Percentiles rank a stretch among this genome's conserved stretches.
Conservation (phyloP, 2,329 filamentous ascomycete genomes). For the Neopestalotiopsis sp. region DNA sequence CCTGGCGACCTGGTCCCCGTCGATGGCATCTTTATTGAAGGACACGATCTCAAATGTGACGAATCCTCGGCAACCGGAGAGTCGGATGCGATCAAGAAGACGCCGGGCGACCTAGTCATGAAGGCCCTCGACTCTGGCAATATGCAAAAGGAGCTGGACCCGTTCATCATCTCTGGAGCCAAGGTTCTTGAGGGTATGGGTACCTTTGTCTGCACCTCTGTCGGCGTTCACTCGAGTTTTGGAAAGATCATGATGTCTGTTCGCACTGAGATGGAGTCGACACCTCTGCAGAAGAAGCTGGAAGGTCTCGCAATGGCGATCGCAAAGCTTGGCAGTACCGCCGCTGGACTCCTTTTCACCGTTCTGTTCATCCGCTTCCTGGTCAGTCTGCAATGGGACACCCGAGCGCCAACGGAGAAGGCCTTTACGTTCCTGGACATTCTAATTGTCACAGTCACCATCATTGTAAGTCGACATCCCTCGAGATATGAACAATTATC, state of each 20-base stretch:
- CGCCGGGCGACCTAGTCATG: constrained; percentile 62
- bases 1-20: constrained; percentile 71
- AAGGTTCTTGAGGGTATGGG: constrained; percentile 61
- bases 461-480: constrained; percentile 49
- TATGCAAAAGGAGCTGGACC: constrained; percentile 59
- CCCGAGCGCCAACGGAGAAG: constrained; percentile 56
- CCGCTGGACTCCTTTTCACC: constrained; percentile 77
- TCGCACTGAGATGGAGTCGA: constrained; percentile 56
- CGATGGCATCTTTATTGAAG: constrained; percentile 69
- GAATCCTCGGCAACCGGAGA: constrained; percentile 75
- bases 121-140: constrained; percentile 57
- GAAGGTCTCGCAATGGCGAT: constrained; percentile 56
- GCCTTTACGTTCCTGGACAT: constrained; percentile 68
- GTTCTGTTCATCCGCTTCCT: constrained; percentile 82
- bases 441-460: constrained; percentile 68
- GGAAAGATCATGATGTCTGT: constrained; percentile 63
- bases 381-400: constrained; percentile 61
- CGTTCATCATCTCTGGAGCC: constrained; percentile 66
- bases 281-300: constrained; percentile 60
- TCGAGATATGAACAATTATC: not conserved
- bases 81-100: constrained; percentile 73
- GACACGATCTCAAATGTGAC: constrained; percentile 71
- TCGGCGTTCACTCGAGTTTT: constrained; percentile 60
- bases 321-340: constrained; percentile 61
- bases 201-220: constrained; percentile 59